Evolutionary conservation across 2,329 filamentous ascomycete genomes (phyloP).

Genomic region (Microdochium paspali): DNA sequence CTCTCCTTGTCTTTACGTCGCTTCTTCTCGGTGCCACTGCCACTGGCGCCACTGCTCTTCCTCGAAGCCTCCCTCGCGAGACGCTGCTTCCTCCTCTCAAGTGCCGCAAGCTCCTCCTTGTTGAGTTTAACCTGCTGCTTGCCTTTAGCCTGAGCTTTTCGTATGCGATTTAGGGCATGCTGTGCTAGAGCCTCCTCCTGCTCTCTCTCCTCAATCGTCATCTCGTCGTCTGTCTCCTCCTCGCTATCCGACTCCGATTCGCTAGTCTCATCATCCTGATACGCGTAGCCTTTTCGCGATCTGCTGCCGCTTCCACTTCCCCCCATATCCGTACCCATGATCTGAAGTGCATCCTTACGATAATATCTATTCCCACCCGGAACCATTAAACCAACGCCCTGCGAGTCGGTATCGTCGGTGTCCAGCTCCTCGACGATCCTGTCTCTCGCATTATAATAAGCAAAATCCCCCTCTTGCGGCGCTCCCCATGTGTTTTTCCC

Average conservation of each 20-base stretch:
- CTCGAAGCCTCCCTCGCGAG: slow-evolving; percentile 37
- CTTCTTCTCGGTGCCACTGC: slow-evolving; percentile 23
- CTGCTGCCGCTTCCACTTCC: slow-evolving; percentile 26
- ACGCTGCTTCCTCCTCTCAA: slow-evolving; percentile 59
- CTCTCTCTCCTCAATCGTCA: slow-evolving; percentile 48
- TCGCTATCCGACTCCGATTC: slow-evolving; percentile 37
- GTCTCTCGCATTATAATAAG: slow-evolving; percentile 25
- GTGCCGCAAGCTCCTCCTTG: slow-evolving; percentile 69
- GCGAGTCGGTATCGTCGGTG: slow-evolving; percentile 46
- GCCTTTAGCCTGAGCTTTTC: slow-evolving; percentile 65
- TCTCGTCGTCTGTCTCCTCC: slow-evolving; percentile 45
- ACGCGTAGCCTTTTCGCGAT: slow-evolving; percentile 26
- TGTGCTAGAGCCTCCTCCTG: slow-evolving; percentile 70
- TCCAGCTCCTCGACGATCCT: slow-evolving; percentile 61
- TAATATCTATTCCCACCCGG: slow-evolving; percentile 35
- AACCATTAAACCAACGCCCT: slow-evolving; percentile 41
- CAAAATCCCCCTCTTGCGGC: slow-evolving; percentile 35
- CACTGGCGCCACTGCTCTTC: slow-evolving; percentile 43
- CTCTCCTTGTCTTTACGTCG: slow-evolving; percentile 31
- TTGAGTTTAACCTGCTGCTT: slow-evolving; percentile 72
- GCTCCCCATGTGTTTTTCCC: slow-evolving; percentile 54
- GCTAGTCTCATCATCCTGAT: slow-evolving; percentile 36
- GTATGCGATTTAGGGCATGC: slow-evolving; percentile 70
- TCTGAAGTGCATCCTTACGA: slow-evolving; percentile 50
- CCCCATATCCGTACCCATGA: slow-evolving; percentile 50